Percentiles rank a stretch among this genome's conserved stretches.
Conservation (phyloP, 306 rosid species). For the Rosa persica region DNA sequence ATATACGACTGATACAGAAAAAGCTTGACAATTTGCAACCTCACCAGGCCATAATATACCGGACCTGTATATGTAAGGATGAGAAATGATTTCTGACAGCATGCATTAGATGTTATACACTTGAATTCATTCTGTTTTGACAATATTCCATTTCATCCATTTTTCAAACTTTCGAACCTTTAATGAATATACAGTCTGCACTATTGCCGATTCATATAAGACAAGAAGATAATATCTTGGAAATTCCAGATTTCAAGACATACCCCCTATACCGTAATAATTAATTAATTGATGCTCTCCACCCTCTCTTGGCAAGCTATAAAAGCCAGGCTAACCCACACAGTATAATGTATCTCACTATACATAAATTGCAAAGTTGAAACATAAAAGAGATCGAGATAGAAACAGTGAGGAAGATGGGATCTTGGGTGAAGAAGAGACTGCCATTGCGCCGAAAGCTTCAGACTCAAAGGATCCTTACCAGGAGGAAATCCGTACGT, state of each 20-base stretch:
- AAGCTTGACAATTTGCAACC: not conserved
- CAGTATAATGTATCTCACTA: not conserved
- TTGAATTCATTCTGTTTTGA: not conserved
- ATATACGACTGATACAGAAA: not conserved
- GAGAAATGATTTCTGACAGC: not conserved
- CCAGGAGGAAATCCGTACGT: constrained; percentile 46
- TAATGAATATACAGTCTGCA: constrained; percentile 8
- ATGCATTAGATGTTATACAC: not conserved
- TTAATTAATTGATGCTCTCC: not conserved
- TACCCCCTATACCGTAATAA: not conserved
- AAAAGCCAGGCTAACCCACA: not conserved
- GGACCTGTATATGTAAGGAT: not conserved
- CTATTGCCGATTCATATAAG: constrained; percentile 27
- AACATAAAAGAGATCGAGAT: constrained; percentile 28
- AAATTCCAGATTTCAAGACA: constrained; percentile 3
- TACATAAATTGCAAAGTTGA: not conserved
- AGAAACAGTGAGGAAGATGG: constrained; percentile 39
- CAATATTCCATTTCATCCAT: not conserved
- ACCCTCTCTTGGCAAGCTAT: constrained; percentile 15
- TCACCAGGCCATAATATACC: not conserved
- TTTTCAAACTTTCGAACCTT: not conserved
- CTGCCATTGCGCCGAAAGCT: constrained; percentile 57
- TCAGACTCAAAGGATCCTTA: constrained; percentile 48
- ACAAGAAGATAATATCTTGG: constrained; percentile 29
- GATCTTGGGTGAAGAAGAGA: constrained; percentile 54